Evolutionary conservation across 306 rosid genomes (phyloP), one percentile per base, ranked within the genome.

Genomic region (Glycine tomentella): DNA sequence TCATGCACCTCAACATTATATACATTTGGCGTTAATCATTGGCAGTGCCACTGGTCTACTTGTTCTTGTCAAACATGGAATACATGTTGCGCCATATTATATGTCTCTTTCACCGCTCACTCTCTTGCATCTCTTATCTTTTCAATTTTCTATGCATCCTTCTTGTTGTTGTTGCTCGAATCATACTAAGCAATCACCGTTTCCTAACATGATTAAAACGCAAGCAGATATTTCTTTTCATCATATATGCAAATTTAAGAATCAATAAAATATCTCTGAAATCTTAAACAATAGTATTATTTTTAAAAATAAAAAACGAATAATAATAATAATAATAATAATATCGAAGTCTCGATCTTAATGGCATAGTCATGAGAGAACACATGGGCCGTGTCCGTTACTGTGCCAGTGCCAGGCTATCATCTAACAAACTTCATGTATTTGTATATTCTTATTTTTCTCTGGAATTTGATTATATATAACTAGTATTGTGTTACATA

Each of bases 31-130:
- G 13, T 34, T 66, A 51, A 81, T 82, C 73, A 75, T 84, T 59
- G 51, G n/a, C 4, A 59, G 63, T 66, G 81, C 42, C 14, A 58
- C 7, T 74, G 38, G 12, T 12, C 61, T 64, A 69, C 15, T 55
- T 51, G 81, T 50, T 38, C 49, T 69, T 85, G 50, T 78, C 81
- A 81, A 25, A 25, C 31, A 25, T 25, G 31, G 1, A 61, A 78
- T 73, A 69, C 44, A 38, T 38, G 44, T 38, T 38, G 44, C 44
- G 44, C 12, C 48, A 34, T 31, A 63, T 66, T 14, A 53, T 51
- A 63, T 16, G 64, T 42, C 50, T 73, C 64, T 78, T 69, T 77
- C 74, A 85, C 72, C 16, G 31, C 31, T 25, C 31, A 25, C 31
- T 25, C 31, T 25, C 7, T 42, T 6, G 6, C 45, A 0, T 42